A percentile compares a stretch with the other conserved stretches of the same genome.
phyloP scores from a whole-genome alignment of 2,329 filamentous ascomycete species.

The Beauveria sp. region DNA sequence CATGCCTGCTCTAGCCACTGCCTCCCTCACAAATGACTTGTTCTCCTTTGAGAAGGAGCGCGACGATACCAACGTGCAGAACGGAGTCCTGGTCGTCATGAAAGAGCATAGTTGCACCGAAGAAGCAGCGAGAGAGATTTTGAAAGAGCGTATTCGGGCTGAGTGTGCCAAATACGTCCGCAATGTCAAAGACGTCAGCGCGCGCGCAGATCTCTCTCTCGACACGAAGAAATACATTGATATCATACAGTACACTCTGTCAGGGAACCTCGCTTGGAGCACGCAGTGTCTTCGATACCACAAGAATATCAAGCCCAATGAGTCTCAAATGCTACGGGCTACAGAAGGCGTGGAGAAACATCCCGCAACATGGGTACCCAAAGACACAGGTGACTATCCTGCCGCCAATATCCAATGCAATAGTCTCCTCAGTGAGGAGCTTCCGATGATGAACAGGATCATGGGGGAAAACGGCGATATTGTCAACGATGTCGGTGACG shows the following conservation, averaged over 20 bases:
- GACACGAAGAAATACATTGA: neutral
- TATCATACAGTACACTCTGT: neutral
- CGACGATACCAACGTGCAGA: neutral
- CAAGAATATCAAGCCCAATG: neutral
- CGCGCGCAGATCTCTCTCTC: neutral
- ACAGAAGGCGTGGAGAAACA: no score
- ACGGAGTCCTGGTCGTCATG: neutral
- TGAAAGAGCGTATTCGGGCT: neutral
- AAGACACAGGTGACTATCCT: no score
- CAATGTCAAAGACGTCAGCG: no score
- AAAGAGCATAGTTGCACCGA: neutral
- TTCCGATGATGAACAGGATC: no score
- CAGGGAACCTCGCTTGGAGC: neutral
- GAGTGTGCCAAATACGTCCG: no score
- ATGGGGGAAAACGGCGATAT: no score
- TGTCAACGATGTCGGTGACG: no score
- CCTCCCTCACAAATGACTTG: neutral
- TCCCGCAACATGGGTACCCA: no score
- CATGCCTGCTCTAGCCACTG: neutral
- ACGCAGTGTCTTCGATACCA: neutral
- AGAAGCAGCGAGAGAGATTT: neutral
- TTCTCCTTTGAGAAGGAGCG: neutral
- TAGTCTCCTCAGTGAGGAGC: no score
- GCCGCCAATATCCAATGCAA: no score
- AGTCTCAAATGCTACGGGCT: no score